Conservation (phyloP, 1,284 basidiomycete species). For the Tilletia horrida region DNA sequence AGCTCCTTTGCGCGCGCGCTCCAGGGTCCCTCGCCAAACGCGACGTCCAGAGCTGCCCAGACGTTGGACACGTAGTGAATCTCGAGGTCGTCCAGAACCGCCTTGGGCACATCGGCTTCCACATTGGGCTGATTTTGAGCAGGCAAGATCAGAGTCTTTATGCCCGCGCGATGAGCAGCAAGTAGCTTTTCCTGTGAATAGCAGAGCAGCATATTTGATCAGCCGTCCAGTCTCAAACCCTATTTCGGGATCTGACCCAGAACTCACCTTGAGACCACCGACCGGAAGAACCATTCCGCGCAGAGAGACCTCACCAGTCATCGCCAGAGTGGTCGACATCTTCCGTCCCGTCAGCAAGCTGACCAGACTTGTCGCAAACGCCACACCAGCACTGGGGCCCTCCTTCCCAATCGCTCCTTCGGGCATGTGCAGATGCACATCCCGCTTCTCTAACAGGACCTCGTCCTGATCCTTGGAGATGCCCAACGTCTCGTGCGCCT, state of each 20-base stretch:
- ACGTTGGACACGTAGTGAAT: constrained; percentile 54
- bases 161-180: constrained; percentile 50
- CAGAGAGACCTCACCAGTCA: constrained; percentile 54
- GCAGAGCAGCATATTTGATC: not conserved
- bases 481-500: constrained; percentile 75
- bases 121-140: constrained; percentile 53
- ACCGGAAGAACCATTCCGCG: constrained; percentile 53
- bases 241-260: no score
- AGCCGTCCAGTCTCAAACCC: no score
- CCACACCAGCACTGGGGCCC: constrained; percentile 92
- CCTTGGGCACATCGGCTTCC: constrained; percentile 52
- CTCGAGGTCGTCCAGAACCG: constrained; percentile 46
- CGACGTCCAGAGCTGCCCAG: constrained; percentile 51
- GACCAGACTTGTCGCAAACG: constrained; percentile 84
- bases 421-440: constrained; percentile 55
- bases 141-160: constrained; percentile 49
- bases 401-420: constrained; percentile 92
- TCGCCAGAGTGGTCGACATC: constrained; percentile 48
- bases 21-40: constrained; percentile 53
- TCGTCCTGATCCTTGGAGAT: constrained; percentile 67
- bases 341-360: constrained; percentile 65
- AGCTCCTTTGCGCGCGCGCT: constrained; percentile 37
- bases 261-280: constrained; percentile 44
- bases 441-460: constrained; percentile 71
- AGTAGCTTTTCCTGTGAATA: constrained; percentile 49